A percentile compares a stretch with the other conserved stretches of the same genome.
Evolutionary conservation across 306 rosid species (phyloP).

Genomic region (Herpetospermum pedunculosum): DNA sequence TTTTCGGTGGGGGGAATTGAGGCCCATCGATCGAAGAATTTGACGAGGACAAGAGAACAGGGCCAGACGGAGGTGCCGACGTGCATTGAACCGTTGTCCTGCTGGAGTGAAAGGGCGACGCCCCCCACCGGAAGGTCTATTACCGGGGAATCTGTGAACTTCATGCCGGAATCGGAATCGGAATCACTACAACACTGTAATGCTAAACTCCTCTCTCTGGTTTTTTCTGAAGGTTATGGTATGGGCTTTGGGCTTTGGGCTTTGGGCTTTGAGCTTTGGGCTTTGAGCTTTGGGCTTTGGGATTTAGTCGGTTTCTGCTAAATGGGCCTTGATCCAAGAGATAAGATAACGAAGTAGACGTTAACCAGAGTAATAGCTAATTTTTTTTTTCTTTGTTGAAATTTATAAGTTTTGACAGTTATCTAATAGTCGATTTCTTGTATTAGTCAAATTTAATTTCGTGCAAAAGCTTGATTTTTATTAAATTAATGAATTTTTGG

Average conservation of each 20-base stretch:
- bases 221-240: background rate
- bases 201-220: background rate
- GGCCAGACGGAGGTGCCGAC: constrained; percentile 97
- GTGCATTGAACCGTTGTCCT: constrained; percentile 82
- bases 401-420: no score
- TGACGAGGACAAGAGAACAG: constrained; percentile 82
- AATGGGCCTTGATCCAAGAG: background rate
- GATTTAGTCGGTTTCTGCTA: background rate
- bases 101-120: constrained; percentile 55
- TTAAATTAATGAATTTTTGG: no score
- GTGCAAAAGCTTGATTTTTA: no score
- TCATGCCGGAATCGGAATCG: constrained; percentile 24
- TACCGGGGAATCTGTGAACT: constrained; percentile 82
- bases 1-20: constrained; percentile 14
- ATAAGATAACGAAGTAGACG: no score
- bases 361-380: no score
- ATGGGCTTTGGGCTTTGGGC: background rate
- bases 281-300: background rate
- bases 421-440: no score
- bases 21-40: constrained; percentile 79
- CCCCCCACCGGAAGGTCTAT: constrained; percentile 59
- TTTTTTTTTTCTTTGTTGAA: no score
- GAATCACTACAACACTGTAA: background rate
- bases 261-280: background rate
- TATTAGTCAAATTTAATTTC: no score